phyloP scores from a whole-genome alignment of 176 grass and related monocot species.

The Triticum aestivum region DNA sequence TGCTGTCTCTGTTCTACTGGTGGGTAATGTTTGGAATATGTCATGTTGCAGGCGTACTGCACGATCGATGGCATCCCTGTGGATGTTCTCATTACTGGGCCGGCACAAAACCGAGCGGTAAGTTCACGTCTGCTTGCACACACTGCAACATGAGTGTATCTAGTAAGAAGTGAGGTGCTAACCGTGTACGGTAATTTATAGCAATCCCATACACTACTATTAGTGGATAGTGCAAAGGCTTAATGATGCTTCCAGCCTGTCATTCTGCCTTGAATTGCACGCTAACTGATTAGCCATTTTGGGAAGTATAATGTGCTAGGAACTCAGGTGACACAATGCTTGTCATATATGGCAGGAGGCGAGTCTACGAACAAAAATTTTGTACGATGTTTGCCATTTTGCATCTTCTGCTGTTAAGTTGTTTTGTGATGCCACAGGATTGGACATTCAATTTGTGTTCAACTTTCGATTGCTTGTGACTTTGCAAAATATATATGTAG shows the following conservation, averaged over 20 bases:
- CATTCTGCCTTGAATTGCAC: neutral
- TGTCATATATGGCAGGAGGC: neutral
- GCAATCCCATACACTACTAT: neutral
- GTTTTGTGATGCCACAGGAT: neutral
- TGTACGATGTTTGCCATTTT: neutral
- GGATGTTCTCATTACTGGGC: constrained; percentile 82
- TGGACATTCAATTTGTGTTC: neutral
- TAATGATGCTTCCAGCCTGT: neutral
- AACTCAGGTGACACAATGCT: neutral
- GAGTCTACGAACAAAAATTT: neutral
- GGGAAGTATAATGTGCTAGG: neutral
- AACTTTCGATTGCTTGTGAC: neutral
- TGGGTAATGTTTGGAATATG: constrained; percentile 16
- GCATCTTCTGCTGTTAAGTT: neutral
- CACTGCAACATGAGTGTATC: neutral
- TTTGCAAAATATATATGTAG: neutral
- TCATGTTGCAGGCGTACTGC: constrained; percentile 83
- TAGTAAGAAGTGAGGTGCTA: neutral
- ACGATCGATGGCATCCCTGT: constrained; percentile 71
- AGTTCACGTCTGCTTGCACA: neutral
- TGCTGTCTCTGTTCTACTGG: neutral
- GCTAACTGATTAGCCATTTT: neutral
- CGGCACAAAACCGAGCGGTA: constrained; percentile 95
- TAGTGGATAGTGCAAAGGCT: neutral
- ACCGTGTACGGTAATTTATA: neutral